Percentiles rank a stretch among this genome's conserved stretches.
phyloP scores from a whole-genome alignment of 805 yeast genomes.

The Yarrowia sp. region DNA sequence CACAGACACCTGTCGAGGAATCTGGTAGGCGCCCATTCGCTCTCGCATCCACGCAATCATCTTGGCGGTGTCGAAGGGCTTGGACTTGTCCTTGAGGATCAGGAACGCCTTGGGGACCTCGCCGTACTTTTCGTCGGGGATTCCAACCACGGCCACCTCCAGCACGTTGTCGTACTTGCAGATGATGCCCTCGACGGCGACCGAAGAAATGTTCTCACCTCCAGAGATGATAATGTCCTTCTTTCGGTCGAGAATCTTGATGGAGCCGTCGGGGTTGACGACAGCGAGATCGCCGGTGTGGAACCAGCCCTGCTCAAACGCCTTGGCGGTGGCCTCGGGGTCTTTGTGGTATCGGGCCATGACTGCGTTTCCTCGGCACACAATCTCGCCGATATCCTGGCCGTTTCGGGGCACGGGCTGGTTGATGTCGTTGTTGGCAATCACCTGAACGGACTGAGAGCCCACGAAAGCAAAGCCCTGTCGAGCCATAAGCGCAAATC shows the following conservation, averaged over 20 bases:
- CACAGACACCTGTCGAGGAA: constrained; percentile 46
- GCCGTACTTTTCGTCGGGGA: constrained; percentile 49
- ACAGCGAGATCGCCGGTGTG: constrained; percentile 51
- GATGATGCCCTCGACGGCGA: constrained; percentile 48
- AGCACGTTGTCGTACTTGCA: constrained; percentile 46
- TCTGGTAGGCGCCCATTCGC: constrained; percentile 50
- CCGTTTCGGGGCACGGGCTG: constrained; percentile 48
- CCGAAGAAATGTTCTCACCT: constrained; percentile 52
- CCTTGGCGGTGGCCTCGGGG: constrained; percentile 48
- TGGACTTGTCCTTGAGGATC: constrained; percentile 43
- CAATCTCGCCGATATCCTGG: constrained; percentile 49
- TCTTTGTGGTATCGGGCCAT: constrained; percentile 50
- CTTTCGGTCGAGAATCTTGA: constrained; percentile 50
- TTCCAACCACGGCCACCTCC: constrained; percentile 50
- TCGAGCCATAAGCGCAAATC: constrained; percentile 47
- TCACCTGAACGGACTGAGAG: constrained; percentile 47
- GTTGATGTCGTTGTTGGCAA: constrained; percentile 39
- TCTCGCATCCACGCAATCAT: constrained; percentile 44
- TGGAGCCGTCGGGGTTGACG: constrained; percentile 49
- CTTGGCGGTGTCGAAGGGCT: constrained; percentile 41
- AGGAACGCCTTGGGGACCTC: constrained; percentile 50
- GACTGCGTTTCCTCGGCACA: constrained; percentile 49
- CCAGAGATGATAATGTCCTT: constrained; percentile 52
- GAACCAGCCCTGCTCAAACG: constrained; percentile 51
- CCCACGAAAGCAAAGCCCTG: constrained; percentile 50